Base-by-base conservation (phyloP, 2,329 filamentous ascomycete species). In the Talaromyces sp. region DNA sequence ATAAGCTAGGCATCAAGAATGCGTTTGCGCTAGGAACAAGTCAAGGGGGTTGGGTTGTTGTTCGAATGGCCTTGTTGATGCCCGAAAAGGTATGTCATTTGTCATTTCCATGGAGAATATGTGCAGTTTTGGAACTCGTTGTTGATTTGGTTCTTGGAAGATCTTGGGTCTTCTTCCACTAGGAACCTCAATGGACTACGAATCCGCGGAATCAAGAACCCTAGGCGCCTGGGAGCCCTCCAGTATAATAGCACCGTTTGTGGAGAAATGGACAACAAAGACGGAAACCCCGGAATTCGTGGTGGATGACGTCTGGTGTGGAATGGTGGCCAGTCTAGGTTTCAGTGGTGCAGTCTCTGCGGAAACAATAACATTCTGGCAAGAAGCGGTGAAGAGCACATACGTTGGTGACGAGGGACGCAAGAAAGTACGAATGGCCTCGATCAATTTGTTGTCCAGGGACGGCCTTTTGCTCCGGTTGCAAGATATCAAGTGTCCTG, bases 31-130 rank as follows among this genome's bases (percentile, higher is more conserved):
- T 80, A 17, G 79, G 80, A 0, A 81, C 79, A 11, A 80, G 77
- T 62, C 80, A 82, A 67, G 80, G 80, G 0, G 80, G 80, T 1
- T 82, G 79, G 79, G 77, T 82, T 19, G 74, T 75, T 1, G 75
- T 77, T 3, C 64, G 80, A 19, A 81, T 82, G 80, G 80, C 81
- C 19, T 63, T 82, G 19, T 58, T 82, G 42, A 78, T 74, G 13
- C 79, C 78, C 1, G 72, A 77, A 8, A 77, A 70, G 69, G 77
- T 78, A 67, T 44, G 69, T 60, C 28, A 47, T 61, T 57, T 44
- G 17, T 22, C 6, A 15, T 39, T 17, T 52, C 2, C 15, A 25
- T 15, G 10, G 27, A 6, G 27, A 30, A n/a, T 47, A 8, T 49
- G 15, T 39, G 17, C 17, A 39, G 3, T 15, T 15, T 39, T 55